Conservation (phyloP, 2,329 filamentous ascomycete species). For the Sarocladium brachiariae region DNA sequence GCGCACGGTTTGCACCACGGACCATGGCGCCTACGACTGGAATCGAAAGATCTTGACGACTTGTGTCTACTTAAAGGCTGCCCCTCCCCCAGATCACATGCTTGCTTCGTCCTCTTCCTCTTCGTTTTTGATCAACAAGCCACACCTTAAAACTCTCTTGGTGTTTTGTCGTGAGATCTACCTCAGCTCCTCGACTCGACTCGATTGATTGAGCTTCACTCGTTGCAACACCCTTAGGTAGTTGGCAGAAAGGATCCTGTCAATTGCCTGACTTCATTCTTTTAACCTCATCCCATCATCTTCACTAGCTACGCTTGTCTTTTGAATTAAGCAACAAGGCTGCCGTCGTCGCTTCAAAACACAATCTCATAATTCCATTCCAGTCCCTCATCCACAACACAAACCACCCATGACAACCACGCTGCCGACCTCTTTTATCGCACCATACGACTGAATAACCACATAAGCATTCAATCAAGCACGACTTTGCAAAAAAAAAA, state of each 20-base stretch:
- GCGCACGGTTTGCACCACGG: too few relatives aligned
- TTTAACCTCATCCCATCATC: background rate
- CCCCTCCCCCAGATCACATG: constrained; percentile 1
- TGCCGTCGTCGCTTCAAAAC: background rate
- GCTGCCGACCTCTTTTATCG: background rate
- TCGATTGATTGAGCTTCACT: background rate
- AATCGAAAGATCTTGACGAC: too few relatives aligned
- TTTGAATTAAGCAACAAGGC: too few relatives aligned
- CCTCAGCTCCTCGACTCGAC: too few relatives aligned
- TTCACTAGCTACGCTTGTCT: too few relatives aligned
- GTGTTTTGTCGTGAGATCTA: too few relatives aligned
- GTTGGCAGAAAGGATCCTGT: background rate
- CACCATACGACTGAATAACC: background rate
- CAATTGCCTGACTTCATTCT: background rate
- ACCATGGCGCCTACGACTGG: too few relatives aligned
- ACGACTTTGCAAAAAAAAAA: too few relatives aligned
- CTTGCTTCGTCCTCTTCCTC: background rate
- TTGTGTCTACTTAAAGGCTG: background rate
- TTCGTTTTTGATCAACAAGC: background rate
- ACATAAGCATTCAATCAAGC: too few relatives aligned
- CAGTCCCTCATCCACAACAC: background rate
- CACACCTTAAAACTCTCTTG: too few relatives aligned
- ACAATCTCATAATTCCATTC: background rate
- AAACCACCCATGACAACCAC: background rate
- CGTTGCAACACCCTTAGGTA: background rate